Evolutionary conservation across 2,329 filamentous ascomycete genomes (phyloP).

Genomic region (Aureobasidium sp.): DNA sequence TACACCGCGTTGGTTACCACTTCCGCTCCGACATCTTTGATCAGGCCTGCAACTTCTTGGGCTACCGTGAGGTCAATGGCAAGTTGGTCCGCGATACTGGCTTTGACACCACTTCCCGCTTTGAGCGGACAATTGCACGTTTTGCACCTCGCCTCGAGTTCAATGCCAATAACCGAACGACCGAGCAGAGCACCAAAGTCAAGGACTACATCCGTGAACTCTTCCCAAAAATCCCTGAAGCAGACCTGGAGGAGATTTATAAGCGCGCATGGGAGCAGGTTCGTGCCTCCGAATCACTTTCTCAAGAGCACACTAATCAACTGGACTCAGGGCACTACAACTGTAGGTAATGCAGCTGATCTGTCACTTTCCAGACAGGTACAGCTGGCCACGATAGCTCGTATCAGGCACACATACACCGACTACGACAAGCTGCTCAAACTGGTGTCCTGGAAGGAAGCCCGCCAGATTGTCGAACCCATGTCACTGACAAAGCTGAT

Average conservation of each 20-base stretch:
- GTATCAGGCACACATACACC: conserved; percentile 55
- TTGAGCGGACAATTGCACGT: conserved; percentile 12
- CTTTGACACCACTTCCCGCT: conserved; percentile 14
- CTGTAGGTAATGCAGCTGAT: conserved; percentile 49
- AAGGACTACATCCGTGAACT: conserved; percentile 52
- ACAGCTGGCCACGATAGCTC: conserved; percentile 53
- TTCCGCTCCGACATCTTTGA: conserved; percentile 54
- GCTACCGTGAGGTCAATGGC: conserved; percentile 27
- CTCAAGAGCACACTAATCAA: conserved; percentile 18
- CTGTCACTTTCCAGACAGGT: conserved; percentile 49
- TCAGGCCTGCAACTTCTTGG: conserved; percentile 46
- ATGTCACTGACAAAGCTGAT: conserved; percentile 48
- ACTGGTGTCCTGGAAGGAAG: conserved; percentile 44
- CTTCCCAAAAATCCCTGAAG: conserved; percentile 54
- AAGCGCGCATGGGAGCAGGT: conserved; percentile 54
- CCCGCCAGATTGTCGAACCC: conserved; percentile 47
- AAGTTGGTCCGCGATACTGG: conserved; percentile 24
- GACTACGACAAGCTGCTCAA: conserved; percentile 53
- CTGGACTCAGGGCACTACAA: conserved; percentile 40
- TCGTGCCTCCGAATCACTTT: background rate
- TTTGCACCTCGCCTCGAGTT: conserved; percentile 11
- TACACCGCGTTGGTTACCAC: conserved; percentile 55
- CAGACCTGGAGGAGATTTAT: conserved; percentile 50
- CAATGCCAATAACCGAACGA: conserved; percentile 16
- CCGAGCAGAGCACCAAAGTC: conserved; percentile 39